Base-by-base conservation (phyloP, 2,329 filamentous ascomycete species). In the Exophiala dermatitidis region DNA sequence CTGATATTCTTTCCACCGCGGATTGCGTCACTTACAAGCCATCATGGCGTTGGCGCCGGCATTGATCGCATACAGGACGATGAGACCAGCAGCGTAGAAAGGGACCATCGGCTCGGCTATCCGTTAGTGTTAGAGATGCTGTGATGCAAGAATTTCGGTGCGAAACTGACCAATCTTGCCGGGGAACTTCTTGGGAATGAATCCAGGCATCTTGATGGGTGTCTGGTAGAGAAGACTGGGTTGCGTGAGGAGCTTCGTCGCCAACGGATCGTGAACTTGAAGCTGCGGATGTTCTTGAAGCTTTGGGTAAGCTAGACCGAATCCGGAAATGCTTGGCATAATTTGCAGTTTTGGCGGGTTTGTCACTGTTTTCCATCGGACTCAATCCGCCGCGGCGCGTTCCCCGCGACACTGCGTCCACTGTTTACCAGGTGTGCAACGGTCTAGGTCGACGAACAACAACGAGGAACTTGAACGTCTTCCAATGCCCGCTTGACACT, bases 51-150 rank as follows among this genome's bases (percentile, higher is more conserved):
- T 86, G 70, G 89, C 85, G 65, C 85, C 80, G 60, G 87, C 82
- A 80, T 94, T 95, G 78, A 95, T 78, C 69, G 90, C 93, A 77
- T 94, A 96, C 70, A 87, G 80, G 71, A 98, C 85, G 72, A 96
- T 77, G 60, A 86, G 70, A 95, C 91, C 90, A 72, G 91, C 91
- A 74, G 81, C 79, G 80, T 90, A 93, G 83, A 97, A 97, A 65
- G 91, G 91, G 72, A 82, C 83, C 84, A 94, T 84, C 66, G 91
- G 90, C 80, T 82, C 82, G 77, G 88, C 91, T 97, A 70, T 19
- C 19, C 71, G 68, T 50, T 9, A 40, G 29, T 31, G 31, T 51
- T 32, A 30, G 30, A 37, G 53, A 9, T 44, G 41, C 48, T 9
- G 36, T 8, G 1, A 6, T 28, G 6, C 9, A 30, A 30, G 34